Evolutionary conservation across 2,329 filamentous ascomycete species (phyloP), one percentile per base, ranked within the genome.

Genomic region (Colletotrichum tabaci): DNA sequence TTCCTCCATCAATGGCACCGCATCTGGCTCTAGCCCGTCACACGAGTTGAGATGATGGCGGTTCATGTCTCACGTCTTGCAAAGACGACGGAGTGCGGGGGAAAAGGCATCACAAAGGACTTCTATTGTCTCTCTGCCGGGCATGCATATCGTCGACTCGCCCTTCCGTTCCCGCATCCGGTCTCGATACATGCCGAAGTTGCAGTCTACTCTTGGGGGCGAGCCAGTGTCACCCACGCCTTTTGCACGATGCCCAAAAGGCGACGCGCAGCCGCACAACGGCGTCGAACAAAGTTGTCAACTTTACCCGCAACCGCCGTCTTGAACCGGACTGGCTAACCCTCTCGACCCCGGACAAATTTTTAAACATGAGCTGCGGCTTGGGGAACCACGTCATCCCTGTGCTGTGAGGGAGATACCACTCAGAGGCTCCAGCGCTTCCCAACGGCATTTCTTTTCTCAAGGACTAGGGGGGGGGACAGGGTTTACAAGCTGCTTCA

Each of bases 91-190:
- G 38, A 35, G 52, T 58, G 61, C 38, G 38, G 66, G 53, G 52
- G 18, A 26, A n/a, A 4, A 53, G 12, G 15, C 21, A 35, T 6
- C 16, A 35, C 50, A 53, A 35, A n/a, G 26, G 12, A 30, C 6
- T 16, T n/a, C 18, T 13, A 35, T 35, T 35, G 30, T 21, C 15
- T 42, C 30, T 23, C 56, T n/a, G 21, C 16, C 18, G 56, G 30
- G 30, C 30, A 30, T 30, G 30, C 30, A 30, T 30, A 6, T 30
- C 30, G 58, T 63, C 50, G 58, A 35, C 38, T 65, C 52, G 52
- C 52, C 52, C 50, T 65, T 50, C 60, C 60, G 38, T 57, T 57
- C 50, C 42, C 35, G 38, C 44, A 40, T 65, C 35, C 52, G 35
- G 44, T 57, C 44, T 18, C n/a, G 42, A 38, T 16, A 65, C 26